Evolutionary conservation across 495 filamentous ascomycete species (phyloP).

Genomic region (Saxophila tyrrhenica): DNA sequence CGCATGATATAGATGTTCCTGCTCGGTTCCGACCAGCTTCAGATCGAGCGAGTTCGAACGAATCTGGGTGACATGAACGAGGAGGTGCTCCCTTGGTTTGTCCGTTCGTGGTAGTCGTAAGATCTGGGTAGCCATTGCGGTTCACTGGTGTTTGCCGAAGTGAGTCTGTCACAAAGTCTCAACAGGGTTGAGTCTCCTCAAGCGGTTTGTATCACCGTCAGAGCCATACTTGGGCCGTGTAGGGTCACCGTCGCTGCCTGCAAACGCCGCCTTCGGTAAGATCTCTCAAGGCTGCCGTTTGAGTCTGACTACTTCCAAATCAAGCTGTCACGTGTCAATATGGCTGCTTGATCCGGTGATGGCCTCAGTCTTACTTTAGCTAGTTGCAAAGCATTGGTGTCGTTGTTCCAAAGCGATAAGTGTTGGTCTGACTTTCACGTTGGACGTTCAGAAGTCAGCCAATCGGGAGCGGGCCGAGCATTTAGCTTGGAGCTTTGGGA

Average conservation of each 20-base stretch:
- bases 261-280: neutral
- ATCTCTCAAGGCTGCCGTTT: neutral
- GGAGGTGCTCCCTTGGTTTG: constrained; percentile 40
- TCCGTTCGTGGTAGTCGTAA: constrained; percentile 19
- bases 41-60: constrained; percentile 44
- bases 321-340: neutral
- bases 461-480: neutral
- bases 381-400: neutral
- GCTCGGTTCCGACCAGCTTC: constrained; percentile 58
- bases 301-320: neutral
- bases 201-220: too few species aligned
- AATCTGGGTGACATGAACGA: constrained; percentile 43
- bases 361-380: too few species aligned
- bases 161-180: too few species aligned
- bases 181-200: too few species aligned
- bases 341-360: too few species aligned
- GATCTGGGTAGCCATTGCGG: constrained; percentile 1
- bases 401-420: too few species aligned
- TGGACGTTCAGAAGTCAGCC: neutral
- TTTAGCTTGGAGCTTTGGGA: too few species aligned
- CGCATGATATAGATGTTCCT: constrained; percentile 43
- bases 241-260: neutral
- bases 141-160: too few species aligned
- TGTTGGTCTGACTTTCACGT: too few species aligned
- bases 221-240: too few species aligned